A percentile compares a stretch with the other conserved stretches of the same genome.
Conservation (phyloP, 2,329 filamentous ascomycete species). For the Aspergillus floridensis region DNA sequence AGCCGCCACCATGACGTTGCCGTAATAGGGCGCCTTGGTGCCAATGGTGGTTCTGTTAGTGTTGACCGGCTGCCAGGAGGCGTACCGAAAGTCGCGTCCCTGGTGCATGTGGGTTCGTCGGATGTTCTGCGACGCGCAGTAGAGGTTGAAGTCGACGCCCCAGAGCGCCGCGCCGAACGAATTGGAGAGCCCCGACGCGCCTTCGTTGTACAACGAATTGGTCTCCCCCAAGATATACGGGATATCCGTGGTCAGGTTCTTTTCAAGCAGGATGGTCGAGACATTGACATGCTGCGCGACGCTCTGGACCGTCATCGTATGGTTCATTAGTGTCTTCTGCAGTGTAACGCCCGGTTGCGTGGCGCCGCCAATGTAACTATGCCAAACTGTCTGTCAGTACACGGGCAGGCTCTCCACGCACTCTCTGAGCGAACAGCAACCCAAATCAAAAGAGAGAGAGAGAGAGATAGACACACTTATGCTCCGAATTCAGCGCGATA, state of each 20-base stretch:
- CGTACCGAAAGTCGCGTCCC: conserved; percentile 62
- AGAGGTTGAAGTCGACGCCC: conserved; percentile 62
- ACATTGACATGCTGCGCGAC: conserved; percentile 36
- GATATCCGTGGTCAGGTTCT: conserved; percentile 32
- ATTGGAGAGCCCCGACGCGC: conserved; percentile 60
- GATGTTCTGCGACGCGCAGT: conserved; percentile 56
- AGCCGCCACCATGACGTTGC: conserved; percentile 57
- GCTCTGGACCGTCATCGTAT: conserved; percentile 49
- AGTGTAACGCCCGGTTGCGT: conserved; percentile 60
- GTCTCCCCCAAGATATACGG: conserved; percentile 61
- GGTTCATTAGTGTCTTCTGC: conserved; percentile 63
- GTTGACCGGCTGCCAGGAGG: conserved; percentile 58
- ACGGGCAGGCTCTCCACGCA: not conserved
- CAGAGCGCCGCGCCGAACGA: conserved; percentile 65
- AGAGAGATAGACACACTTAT: conserved; percentile 1
- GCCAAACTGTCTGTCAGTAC: conserved; percentile 38
- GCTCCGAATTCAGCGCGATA: conserved; percentile 5
- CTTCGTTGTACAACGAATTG: conserved; percentile 63
- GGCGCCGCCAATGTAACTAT: conserved; percentile 62
- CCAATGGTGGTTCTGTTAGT: conserved; percentile 52
- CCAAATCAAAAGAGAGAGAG: not conserved
- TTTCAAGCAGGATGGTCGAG: conserved; percentile 42
- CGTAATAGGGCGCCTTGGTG: conserved; percentile 65
- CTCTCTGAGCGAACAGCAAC: too few relatives aligned
- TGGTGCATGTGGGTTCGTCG: conserved; percentile 62